A percentile compares a stretch with the other conserved stretches of the same genome.
These are phyloP conservation scores for Glycine soja DNA, from an alignment of 306 rosid genomes.

Conservation along the genomic window DNA sequence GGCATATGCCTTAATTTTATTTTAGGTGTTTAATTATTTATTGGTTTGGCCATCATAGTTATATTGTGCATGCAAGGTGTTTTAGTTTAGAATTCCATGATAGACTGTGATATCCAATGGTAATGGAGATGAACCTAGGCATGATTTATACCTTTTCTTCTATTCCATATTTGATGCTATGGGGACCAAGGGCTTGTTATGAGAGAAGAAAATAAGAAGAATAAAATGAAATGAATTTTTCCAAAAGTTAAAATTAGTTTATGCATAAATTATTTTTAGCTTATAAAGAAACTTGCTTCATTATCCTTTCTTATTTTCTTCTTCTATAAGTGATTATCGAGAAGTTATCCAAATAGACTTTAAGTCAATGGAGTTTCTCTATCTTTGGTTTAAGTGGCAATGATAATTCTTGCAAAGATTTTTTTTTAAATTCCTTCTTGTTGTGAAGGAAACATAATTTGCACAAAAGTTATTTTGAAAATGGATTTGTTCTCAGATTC, in stretches of 20 bases:
- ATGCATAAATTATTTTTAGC: too few relatives aligned
- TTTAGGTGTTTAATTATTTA: neutral
- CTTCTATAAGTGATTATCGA: too few relatives aligned
- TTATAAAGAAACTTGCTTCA: too few relatives aligned
- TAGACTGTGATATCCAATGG: neutral
- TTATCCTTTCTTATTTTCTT: too few relatives aligned
- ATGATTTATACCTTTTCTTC: neutral
- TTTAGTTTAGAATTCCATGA: constrained; percentile 35
- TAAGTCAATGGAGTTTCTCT: neutral
- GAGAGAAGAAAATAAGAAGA: too few relatives aligned
- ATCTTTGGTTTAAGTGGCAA: neutral
- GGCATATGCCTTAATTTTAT: neutral
- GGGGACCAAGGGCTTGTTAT: neutral
- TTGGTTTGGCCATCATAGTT: neutral
- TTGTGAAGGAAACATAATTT: constrained; percentile 13
- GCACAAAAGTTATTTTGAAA: constrained; percentile 1
- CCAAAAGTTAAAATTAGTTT: too few relatives aligned
- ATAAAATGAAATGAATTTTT: too few relatives aligned
- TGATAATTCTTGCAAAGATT: neutral
- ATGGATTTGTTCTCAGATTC: constrained; percentile 55
- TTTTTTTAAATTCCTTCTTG: neutral
- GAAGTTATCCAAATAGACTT: too few relatives aligned
- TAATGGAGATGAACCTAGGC: neutral
- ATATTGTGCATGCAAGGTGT: constrained; percentile 39
- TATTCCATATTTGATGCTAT: too few relatives aligned